Evolutionary conservation across 2,329 filamentous ascomycete genomes (phyloP), one percentile per base, ranked within the genome.

Genomic region (Penicillium sp.): DNA sequence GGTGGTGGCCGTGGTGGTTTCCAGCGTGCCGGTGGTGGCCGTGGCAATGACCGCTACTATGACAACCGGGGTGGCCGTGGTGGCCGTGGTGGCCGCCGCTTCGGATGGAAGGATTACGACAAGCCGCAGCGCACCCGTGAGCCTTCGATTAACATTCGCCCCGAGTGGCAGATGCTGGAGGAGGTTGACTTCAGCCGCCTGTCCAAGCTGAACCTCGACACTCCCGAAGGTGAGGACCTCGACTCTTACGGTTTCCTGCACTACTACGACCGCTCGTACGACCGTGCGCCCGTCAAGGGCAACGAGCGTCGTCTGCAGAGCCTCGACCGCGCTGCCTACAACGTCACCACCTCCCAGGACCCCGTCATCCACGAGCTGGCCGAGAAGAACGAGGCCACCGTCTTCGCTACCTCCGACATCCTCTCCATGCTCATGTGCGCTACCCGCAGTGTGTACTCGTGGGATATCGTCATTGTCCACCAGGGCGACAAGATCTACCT

Each of bases 381-480:
- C 57, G 92, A 97, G 66, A 95, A 92, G 80, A 86, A 95, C 69
- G 92, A 96, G 77, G 94, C 92, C 42, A 94, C 90, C 63, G 92
- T 99, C 68, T 99, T 97, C 70, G 91, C 94, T 58, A 96, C 94
- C 40, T 92, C 96, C 74, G 96, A 88, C 76, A 92, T 99, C 66
- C 84, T 99, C 54, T 97, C 92, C 61, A 97, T 96, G 91, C 87
- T 99, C 66, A 99, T 99, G 94, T 99, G 94, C 77, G 86, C 94
- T 46, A 89, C 94, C 53, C 90, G 95, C 67, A 96, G 90, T 51
- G 90, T 99, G 58, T 97, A 97, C 80, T 92, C 92, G 39, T 99
- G 94, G 94, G 94, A 99, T 75, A 87, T 99, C 66, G 88, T 99
- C 70, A 95, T 99, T 68, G 81, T 90, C 57, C 87, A 89, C 74